phyloP scores from a whole-genome alignment of 2,329 filamentous ascomycete species.

The Emydomyces testavorans region DNA sequence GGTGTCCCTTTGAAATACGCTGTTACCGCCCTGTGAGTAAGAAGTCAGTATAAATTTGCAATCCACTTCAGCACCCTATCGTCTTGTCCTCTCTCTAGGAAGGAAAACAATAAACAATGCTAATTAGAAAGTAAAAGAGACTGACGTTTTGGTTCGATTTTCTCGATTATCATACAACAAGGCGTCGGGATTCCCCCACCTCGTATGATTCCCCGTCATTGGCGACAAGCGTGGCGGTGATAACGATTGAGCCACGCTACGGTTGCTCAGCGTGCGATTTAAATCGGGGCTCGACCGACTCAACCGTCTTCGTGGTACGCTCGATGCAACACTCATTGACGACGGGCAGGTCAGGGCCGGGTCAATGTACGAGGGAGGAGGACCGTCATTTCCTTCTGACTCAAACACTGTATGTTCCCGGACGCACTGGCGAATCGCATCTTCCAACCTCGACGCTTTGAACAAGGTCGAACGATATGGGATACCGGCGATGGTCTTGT shows the following conservation, averaged over 20 bases:
- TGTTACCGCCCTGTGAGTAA: constrained; percentile 61
- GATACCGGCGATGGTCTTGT: constrained; percentile 94
- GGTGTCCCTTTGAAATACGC: constrained; percentile 78
- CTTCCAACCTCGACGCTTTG: constrained; percentile 91
- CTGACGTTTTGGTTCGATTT: constrained; percentile 80
- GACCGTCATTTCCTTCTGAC: constrained; percentile 68
- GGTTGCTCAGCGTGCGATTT: constrained; percentile 49
- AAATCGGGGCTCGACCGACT: constrained; percentile 79
- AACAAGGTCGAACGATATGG: constrained; percentile 89
- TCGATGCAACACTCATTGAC: background rate
- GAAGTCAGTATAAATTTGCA: constrained; percentile 2
- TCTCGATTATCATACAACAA: constrained; percentile 79
- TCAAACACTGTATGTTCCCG: constrained; percentile 70
- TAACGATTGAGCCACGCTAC: constrained; percentile 37
- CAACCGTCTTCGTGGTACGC: constrained; percentile 45
- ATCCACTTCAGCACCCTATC: background rate
- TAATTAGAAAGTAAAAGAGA: constrained; percentile 16
- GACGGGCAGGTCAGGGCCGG: constrained; percentile 1
- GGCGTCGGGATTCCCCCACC: constrained; percentile 73
- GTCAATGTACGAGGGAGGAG: constrained; percentile 2
- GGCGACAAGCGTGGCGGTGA: constrained; percentile 37
- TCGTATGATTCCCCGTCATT: constrained; percentile 25
- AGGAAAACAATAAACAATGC: too few species aligned
- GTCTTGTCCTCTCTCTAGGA: background rate
- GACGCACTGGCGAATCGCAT: constrained; percentile 83